Evolutionary conservation across 805 yeast genomes (phyloP), one percentile per base, ranked within the genome.

Genomic region (Pichia rugopelliculosa): DNA sequence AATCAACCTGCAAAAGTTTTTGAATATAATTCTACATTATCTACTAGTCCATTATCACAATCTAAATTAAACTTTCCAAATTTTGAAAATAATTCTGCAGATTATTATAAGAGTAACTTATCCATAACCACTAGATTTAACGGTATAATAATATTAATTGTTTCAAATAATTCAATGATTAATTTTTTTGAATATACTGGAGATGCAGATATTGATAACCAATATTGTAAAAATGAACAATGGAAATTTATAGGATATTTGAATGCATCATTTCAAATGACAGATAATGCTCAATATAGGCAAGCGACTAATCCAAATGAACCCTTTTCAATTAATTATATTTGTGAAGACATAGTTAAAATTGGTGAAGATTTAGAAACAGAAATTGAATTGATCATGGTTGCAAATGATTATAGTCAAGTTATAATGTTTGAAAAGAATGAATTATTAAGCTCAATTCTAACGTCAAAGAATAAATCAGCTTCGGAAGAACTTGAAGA

Each of bases 321-420:
- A 17, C 39, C 34, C 2, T 46, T 17, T 17, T n/a, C 42, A 20
- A 46, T 41, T 10, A 46, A 41, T 21, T 46, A 41, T 25, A 18
- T 40, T 40, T 22, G 27, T 26, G 40, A 23, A 23, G 23, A 7
- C n/a, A n/a, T 18, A 5, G n/a, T 30, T 6, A 2, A 6, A 15
- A 15, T 30, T 6, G 34, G 18, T 5, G 34, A n/a, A 30, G 10
- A 30, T 6, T n/a, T 10, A 30, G 7, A 30, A n/a, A 12, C n/a
- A 13, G n/a, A 13, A 12, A 27, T 27, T 4, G 34, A 30, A 6
- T 15, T n/a, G 18, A 15, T 30, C n/a, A 30, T 38, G 12, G 44
- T 47, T 13, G 45, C 41, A 3, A 42, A 43, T 40, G 50, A 47
- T 20, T 42, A 11, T 17, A 34, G 43, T 9, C 44, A 42, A 26